Evolutionary conservation across 2,329 filamentous ascomycete species (phyloP).

Genomic region (Zelopaecilomyces penicillatus): DNA sequence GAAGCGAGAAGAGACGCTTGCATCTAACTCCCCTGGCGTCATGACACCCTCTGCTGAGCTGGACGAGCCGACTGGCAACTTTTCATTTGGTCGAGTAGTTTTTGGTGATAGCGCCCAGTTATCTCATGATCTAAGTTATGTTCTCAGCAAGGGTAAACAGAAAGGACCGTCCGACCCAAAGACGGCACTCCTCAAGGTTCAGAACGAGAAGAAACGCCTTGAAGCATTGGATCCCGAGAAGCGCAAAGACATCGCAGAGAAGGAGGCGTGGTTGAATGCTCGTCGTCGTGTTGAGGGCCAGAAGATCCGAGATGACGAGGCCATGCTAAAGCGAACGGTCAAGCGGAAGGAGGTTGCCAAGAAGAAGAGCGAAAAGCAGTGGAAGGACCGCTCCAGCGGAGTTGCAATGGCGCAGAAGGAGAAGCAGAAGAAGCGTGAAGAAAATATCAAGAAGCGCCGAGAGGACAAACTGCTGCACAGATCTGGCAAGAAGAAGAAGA

Average conservation of each 20-base stretch:
- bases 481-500: constrained; percentile 50
- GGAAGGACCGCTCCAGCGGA: constrained; percentile 64
- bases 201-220: constrained; percentile 78
- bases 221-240: constrained; percentile 69
- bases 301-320: constrained; percentile 78
- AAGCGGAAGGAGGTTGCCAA: constrained; percentile 88
- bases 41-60: constrained; percentile 48
- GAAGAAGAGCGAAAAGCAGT: constrained; percentile 86
- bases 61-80: constrained; percentile 53
- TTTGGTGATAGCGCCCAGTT: constrained; percentile 80
- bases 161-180: constrained; percentile 80
- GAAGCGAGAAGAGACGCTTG: constrained; percentile 54
- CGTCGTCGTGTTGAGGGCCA: constrained; percentile 84
- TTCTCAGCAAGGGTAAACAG: constrained; percentile 47
- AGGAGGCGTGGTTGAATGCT: constrained; percentile 89
- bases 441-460: constrained; percentile 64
- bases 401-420: constrained; percentile 70
- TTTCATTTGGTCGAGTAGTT: constrained; percentile 84
- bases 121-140: constrained; percentile 62
- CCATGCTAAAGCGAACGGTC: constrained; percentile 82
- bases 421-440: constrained; percentile 73
- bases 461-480: constrained; percentile 61
- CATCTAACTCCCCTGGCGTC: constrained; percentile 52
- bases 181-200: constrained; percentile 74
- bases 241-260: constrained; percentile 79